A percentile compares a stretch with the other conserved stretches of the same genome.
Evolutionary conservation across 2,329 filamentous ascomycete species (phyloP).

Genomic region (Neurospora crassa): DNA sequence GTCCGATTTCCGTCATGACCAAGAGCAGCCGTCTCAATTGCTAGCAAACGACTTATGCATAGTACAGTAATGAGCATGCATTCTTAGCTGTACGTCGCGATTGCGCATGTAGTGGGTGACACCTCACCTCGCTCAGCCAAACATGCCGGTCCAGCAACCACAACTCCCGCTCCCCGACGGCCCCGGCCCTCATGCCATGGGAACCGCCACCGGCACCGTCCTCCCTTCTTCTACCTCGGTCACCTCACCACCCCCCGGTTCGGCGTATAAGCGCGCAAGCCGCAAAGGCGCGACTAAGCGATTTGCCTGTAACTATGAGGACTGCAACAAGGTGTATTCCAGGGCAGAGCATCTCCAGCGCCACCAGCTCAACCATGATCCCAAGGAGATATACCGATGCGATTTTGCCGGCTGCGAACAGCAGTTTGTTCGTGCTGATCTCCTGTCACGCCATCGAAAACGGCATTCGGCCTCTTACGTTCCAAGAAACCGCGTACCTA

Average conservation of each 20-base stretch:
- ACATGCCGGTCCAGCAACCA: not conserved
- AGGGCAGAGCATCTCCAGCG: slow-evolving; percentile 72
- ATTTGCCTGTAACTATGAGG: slow-evolving; percentile 57
- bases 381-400: slow-evolving; percentile 71
- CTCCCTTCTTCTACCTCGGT: slow-evolving; percentile 1
- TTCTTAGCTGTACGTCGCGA: not conserved
- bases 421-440: slow-evolving; percentile 68
- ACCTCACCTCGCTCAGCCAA: not conserved
- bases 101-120: not conserved
- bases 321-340: slow-evolving; percentile 72
- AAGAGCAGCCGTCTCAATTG: not conserved
- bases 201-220: not conserved
- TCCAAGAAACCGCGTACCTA: slow-evolving; percentile 40
- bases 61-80: not conserved
- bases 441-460: slow-evolving; percentile 60
- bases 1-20: not conserved
- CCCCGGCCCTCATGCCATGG: not conserved
- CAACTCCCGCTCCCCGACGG: not conserved
- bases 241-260: not conserved
- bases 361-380: slow-evolving; percentile 73
- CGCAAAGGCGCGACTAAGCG: slow-evolving; percentile 39
- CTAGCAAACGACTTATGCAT: not conserved
- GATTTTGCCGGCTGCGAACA: slow-evolving; percentile 66
- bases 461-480: slow-evolving; percentile 49
- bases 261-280: slow-evolving; percentile 39